Conservation (phyloP, 257 asterid species). For the Buddleja alternifolia region DNA sequence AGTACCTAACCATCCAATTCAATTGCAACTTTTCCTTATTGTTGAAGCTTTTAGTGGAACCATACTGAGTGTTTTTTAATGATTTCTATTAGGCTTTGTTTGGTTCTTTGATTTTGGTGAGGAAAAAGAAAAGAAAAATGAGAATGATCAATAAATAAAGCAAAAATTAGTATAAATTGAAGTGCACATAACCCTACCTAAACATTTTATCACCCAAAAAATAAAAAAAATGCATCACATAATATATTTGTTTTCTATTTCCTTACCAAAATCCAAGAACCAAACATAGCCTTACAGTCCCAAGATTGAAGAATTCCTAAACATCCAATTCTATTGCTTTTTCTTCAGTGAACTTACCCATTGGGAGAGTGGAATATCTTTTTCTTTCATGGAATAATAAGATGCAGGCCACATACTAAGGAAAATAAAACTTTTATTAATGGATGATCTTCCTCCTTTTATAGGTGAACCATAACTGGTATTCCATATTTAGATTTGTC, state of each 20-base stretch:
- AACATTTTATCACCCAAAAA: too few relatives aligned
- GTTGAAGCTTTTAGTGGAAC: slow-evolving; percentile 27
- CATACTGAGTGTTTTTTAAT: slow-evolving; percentile 3
- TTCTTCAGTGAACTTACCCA: not conserved
- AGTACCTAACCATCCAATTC: too few relatives aligned
- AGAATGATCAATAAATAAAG: too few relatives aligned
- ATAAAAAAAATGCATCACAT: too few relatives aligned
- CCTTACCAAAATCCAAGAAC: too few relatives aligned
- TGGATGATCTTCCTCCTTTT: not conserved
- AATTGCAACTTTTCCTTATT: not conserved
- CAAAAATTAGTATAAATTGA: too few relatives aligned
- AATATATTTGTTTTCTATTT: too few relatives aligned
- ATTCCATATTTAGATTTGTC: not conserved
- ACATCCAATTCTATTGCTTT: slow-evolving; percentile 5
- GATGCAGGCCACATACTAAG: not conserved
- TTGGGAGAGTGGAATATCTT: not conserved
- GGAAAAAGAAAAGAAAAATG: too few relatives aligned
- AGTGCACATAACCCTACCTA: too few relatives aligned
- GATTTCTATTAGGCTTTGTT: not conserved
- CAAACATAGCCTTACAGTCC: too few relatives aligned
- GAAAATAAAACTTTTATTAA: not conserved
- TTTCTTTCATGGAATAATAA: not conserved
- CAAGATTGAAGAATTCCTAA: slow-evolving; percentile 14
- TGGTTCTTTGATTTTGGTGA: too few relatives aligned
- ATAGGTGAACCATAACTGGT: too few relatives aligned